Evolutionary conservation across 164 flowering plant species (phyloP).

Genomic region (Warburgia ugandensis): DNA sequence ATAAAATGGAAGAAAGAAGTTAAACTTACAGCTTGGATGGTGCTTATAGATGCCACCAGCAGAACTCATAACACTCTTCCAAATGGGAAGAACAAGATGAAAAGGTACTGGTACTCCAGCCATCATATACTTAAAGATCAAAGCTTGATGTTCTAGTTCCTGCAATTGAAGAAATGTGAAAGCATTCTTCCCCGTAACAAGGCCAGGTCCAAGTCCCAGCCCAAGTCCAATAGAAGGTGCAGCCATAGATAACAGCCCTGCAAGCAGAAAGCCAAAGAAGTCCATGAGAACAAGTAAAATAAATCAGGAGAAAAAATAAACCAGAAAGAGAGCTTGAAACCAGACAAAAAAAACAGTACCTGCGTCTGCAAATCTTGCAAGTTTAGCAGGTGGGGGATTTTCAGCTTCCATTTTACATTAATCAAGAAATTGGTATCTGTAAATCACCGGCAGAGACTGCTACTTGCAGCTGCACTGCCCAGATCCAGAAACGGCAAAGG

Average conservation of each 20-base stretch:
- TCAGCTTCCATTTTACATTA: slow-evolving; percentile 22
- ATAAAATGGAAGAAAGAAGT: neutral
- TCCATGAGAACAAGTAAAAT: neutral
- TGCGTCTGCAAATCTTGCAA: slow-evolving; percentile 19
- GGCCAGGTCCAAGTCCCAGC: slow-evolving; percentile 18
- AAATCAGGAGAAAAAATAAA: neutral
- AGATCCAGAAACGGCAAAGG: slow-evolving; percentile 6
- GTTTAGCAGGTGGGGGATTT: slow-evolving; percentile 20
- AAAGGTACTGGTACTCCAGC: slow-evolving; percentile 44
- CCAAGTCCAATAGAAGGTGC: slow-evolving; percentile 27
- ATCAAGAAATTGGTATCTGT: too few relatives aligned
- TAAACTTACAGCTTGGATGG: slow-evolving; percentile 25
- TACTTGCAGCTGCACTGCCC: neutral
- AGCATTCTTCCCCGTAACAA: slow-evolving; percentile 12
- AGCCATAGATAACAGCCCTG: slow-evolving; percentile 15
- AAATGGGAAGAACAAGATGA: slow-evolving; percentile 44
- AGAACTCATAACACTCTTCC: slow-evolving; percentile 39
- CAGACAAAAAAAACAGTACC: slow-evolving; percentile 11
- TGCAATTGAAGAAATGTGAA: slow-evolving; percentile 48
- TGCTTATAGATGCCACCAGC: slow-evolving; percentile 11
- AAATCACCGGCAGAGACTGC: too few relatives aligned
- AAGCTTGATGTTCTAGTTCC: slow-evolving; percentile 47
- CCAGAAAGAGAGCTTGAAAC: neutral
- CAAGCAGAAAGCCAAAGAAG: neutral
- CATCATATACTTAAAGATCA: slow-evolving; percentile 40